Evolutionary conservation across 345 rosid species (phyloP).

Genomic region (Eucalyptus decipiens): DNA sequence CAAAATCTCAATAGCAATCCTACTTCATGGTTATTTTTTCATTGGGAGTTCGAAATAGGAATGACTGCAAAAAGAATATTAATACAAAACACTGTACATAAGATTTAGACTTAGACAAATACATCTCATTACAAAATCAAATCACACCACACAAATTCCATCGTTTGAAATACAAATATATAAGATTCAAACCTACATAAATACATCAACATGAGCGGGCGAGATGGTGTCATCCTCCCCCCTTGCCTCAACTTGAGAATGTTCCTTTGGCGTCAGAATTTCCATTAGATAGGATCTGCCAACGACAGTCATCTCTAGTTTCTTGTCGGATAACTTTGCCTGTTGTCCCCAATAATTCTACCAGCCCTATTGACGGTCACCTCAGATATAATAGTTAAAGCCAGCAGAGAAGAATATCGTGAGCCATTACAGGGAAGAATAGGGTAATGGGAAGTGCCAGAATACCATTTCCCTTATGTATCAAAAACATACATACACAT

Average conservation of each 20-base stretch:
- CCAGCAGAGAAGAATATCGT: background rate
- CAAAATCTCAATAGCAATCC: too few species aligned
- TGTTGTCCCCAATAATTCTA: background rate
- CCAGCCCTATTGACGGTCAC: background rate
- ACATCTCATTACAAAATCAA: background rate
- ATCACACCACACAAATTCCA: background rate
- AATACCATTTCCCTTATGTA: background rate
- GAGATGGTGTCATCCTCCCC: background rate
- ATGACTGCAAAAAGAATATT: background rate
- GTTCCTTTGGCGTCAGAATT: too few species aligned
- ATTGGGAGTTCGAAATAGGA: background rate
- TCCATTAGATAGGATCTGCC: background rate
- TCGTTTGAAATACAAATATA: background rate
- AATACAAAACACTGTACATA: background rate
- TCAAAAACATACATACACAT: background rate
- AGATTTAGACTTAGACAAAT: background rate
- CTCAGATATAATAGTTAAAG: too few species aligned
- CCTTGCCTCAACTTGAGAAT: background rate
- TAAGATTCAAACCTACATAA: background rate
- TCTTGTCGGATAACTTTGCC: background rate
- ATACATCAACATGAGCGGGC: background rate
- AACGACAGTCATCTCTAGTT: background rate
- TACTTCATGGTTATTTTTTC: too few species aligned
- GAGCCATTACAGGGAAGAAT: background rate
- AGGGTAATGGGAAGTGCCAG: background rate